Base-by-base conservation (phyloP, 192 early-diverging fungal species). In the Phlyctochytrium arcticum region DNA sequence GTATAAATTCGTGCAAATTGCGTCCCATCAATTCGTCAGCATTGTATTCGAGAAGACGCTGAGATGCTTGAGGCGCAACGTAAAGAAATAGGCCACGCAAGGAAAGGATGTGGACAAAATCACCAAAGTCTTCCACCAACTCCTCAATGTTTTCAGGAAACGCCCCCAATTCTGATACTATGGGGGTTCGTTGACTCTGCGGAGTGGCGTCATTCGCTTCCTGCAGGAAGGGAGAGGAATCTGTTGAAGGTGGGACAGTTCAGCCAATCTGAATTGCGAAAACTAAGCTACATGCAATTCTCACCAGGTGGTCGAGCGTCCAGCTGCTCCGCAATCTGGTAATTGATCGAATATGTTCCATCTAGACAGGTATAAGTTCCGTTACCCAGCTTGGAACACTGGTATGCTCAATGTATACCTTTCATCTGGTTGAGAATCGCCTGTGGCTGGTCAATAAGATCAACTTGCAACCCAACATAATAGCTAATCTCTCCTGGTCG, bases 371-470 rank as follows among this genome's bases (percentile, higher is more conserved):
- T 7, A 35, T 23, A 62, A 62, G 24, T 46, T 26, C 26, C 33
- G 3, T 12, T 37, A n/a, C 60, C 29, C 42, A 7, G 60, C 60
- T 4, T 47, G 1, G 36, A 57, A 9, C 9, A n/a, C 33, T 37
- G 54, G 10, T 8, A 27, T 6, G 32, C 31, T 75, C 62, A 30
- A 21, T 60, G 10, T 71, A 57, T 73, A 80, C 75, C 72, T 76
- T 36, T 73, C 84, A 87, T 80, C 53, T 76, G 80, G 7, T 80
- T 67, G 34, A 89, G 64, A 56, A 89, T 87, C 6, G 82, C 75
- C 30, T 86, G 80, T n/a, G 87, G 87, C 63, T 87, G 87, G 27
- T 85, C 83, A 7, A 89, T 79, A 24, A 89, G 61, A 57, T 89
- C 87, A 7, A 87, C 75, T 61, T 87, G 85, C 44, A 89, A 78